These are phyloP conservation scores for Saturnispora hagleri DNA, from an alignment of 805 yeast species.

Conservation along the genomic window DNA sequence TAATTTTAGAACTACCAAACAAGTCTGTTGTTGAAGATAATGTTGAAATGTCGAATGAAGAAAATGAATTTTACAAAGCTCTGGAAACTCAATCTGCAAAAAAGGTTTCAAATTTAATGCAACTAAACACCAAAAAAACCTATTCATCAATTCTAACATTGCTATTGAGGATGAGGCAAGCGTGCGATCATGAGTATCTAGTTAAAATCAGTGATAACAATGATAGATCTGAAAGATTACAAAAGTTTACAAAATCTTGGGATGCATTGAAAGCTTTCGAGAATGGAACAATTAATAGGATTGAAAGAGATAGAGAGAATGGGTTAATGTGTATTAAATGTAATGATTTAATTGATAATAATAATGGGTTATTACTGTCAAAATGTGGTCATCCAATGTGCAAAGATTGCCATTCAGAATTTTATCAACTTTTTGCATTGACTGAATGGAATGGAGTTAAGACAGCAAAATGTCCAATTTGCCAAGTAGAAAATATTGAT, in stretches of 20 bases:
- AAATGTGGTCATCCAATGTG: conserved; percentile 78
- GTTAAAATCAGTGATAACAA: conserved; percentile 52
- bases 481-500: conserved; percentile 35
- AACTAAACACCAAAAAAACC: conserved; percentile 17
- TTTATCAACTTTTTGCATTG: conserved; percentile 37
- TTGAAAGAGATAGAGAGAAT: conserved; percentile 28
- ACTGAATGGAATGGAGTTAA: conserved; percentile 25
- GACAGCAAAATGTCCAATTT: conserved; percentile 45
- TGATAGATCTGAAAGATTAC: conserved; percentile 30
- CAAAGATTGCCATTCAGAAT: conserved; percentile 43
- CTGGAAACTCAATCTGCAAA: conserved; percentile 48
- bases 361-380: conserved; percentile 35
- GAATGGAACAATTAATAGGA: conserved; percentile 22
- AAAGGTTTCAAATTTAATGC: conserved; percentile 40
- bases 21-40: conserved; percentile 42
- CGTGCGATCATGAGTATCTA: conserved; percentile 71
- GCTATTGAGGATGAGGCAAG: conserved; percentile 73
- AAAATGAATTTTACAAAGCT: conserved; percentile 44
- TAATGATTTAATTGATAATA: conserved; percentile 39
- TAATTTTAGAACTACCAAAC: conserved; percentile 60
- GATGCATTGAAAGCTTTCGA: conserved; percentile 18
- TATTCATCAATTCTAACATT: conserved; percentile 60
- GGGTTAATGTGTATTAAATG: conserved; percentile 60
- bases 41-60: conserved; percentile 45
- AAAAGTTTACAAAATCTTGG: conserved; percentile 25